These are phyloP conservation scores for Fusarium irregulare DNA, from an alignment of 2,329 filamentous ascomycete genomes.

Conservation along the genomic window DNA sequence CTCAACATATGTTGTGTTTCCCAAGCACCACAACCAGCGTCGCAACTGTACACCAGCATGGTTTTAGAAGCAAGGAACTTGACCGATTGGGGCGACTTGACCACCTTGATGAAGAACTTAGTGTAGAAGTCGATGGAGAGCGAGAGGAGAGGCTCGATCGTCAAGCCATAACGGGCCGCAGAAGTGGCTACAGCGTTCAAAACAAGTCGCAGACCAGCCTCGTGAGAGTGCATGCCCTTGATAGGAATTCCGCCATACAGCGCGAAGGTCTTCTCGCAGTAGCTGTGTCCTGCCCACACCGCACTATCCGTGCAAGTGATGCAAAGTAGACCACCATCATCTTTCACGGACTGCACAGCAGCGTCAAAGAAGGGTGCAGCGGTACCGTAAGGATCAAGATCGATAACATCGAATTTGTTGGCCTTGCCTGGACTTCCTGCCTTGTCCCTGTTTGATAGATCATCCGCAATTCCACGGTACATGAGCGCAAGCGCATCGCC, in stretches of 20 bases:
- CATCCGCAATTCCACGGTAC: slow-evolving; percentile 76
- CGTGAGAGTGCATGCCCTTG: slow-evolving; percentile 87
- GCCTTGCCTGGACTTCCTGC: slow-evolving; percentile 54
- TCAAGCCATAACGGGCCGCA: slow-evolving; percentile 85
- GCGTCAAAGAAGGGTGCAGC: slow-evolving; percentile 93
- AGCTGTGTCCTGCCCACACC: slow-evolving; percentile 93
- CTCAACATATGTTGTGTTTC: slow-evolving; percentile 81
- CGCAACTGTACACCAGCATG: slow-evolving; percentile 93
- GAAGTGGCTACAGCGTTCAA: slow-evolving; percentile 83
- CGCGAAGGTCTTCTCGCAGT: slow-evolving; percentile 92
- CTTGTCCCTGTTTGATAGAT: slow-evolving; percentile 57
- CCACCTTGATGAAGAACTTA: slow-evolving; percentile 86
- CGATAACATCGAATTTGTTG: slow-evolving; percentile 87
- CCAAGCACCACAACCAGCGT: slow-evolving; percentile 92
- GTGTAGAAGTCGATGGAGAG: slow-evolving; percentile 97
- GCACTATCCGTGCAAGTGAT: slow-evolving; percentile 97
- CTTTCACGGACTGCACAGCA: slow-evolving; percentile 83
- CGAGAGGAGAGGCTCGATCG: slow-evolving; percentile 90
- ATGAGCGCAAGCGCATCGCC: slow-evolving; percentile 92
- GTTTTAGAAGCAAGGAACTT: slow-evolving; percentile 92
- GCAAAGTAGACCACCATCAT: slow-evolving; percentile 90
- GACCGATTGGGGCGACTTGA: slow-evolving; percentile 83
- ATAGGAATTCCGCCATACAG: slow-evolving; percentile 92
- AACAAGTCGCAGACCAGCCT: slow-evolving; percentile 88
- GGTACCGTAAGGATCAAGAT: slow-evolving; percentile 95